A percentile compares a stretch with the other conserved stretches of the same genome.
Evolutionary conservation across 345 rosid species (phyloP).

Genomic region (Cochlearia excelsa): DNA sequence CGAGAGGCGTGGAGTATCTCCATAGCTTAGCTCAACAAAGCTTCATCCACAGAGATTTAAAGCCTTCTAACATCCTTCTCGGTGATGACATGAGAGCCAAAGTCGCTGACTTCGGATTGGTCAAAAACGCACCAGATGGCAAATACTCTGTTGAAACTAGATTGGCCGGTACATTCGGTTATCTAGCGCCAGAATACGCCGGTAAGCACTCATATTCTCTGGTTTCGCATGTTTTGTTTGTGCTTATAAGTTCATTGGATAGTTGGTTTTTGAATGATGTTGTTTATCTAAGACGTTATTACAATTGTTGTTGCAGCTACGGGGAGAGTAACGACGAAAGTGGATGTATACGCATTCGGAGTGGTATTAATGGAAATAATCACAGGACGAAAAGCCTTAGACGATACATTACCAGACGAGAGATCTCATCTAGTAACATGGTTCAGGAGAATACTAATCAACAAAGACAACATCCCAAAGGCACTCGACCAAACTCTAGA

Average conservation of each 20-base stretch:
- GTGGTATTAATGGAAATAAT: slow-evolving; percentile 88
- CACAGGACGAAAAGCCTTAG: slow-evolving; percentile 83
- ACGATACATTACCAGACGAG: slow-evolving; percentile 65
- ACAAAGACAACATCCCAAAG: slow-evolving; percentile 64
- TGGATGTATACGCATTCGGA: slow-evolving; percentile 85
- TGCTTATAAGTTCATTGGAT: background rate
- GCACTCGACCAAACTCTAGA: slow-evolving; percentile 57
- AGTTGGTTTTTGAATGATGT: background rate
- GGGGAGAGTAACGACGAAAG: slow-evolving; percentile 88
- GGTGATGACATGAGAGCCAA: slow-evolving; percentile 96
- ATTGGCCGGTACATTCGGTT: slow-evolving; percentile 94
- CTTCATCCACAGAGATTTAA: slow-evolving; percentile 88
- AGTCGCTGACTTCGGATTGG: slow-evolving; percentile 94
- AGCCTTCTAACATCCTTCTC: slow-evolving; percentile 83
- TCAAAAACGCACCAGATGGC: slow-evolving; percentile 83
- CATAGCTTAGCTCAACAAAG: slow-evolving; percentile 87
- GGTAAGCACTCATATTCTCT: slow-evolving; percentile 40
- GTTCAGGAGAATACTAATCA: slow-evolving; percentile 62
- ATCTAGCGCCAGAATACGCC: slow-evolving; percentile 96
- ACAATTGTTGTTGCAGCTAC: slow-evolving; percentile 50
- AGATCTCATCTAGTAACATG: slow-evolving; percentile 74
- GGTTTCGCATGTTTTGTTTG: too few species aligned
- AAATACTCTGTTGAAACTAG: slow-evolving; percentile 81
- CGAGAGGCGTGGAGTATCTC: slow-evolving; percentile 86
- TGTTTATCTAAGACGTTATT: too few species aligned